phyloP scores from a whole-genome alignment of 371 early-diverging fungal species.

The Apophysomyces variabilis region DNA sequence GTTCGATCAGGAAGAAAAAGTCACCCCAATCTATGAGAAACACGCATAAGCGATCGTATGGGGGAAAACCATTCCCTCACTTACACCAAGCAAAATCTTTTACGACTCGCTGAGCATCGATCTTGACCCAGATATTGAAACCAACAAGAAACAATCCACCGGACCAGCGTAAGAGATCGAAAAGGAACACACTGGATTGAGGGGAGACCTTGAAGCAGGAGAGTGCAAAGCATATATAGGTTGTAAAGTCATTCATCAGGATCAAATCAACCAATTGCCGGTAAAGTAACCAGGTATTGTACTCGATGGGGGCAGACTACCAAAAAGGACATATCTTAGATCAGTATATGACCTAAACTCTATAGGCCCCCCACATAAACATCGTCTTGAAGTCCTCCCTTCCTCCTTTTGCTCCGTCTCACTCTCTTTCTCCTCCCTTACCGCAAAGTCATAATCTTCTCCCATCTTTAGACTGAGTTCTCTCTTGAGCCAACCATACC shows the following conservation, averaged over 20 bases:
- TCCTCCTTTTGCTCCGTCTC: too few species aligned
- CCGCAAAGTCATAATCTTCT: conserved; percentile 79
- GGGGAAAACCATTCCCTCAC: conserved; percentile 24
- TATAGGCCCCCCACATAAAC: too few species aligned
- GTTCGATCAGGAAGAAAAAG: conserved; percentile 94
- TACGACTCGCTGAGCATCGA: conserved; percentile 95
- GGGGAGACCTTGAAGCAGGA: conserved; percentile 67
- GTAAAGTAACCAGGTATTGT: conserved; percentile 94
- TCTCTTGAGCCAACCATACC: conserved; percentile 65
- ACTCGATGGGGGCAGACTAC: conserved; percentile 86
- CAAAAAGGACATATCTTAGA: not conserved
- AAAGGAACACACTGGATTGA: conserved; percentile 52
- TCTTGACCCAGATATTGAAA: conserved; percentile 95
- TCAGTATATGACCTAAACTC: not conserved
- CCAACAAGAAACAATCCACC: conserved; percentile 80
- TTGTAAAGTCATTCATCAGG: conserved; percentile 88
- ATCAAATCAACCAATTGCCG: conserved; percentile 94
- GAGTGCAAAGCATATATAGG: conserved; percentile 85
- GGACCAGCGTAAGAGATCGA: conserved; percentile 71
- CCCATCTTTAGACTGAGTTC: conserved; percentile 89
- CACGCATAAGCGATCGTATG: not conserved
- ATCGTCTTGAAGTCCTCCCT: too few species aligned
- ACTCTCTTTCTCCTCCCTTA: conserved; percentile 24
- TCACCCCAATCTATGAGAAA: conserved; percentile 90
- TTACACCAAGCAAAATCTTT: conserved; percentile 98